Conservation (phyloP, 2,329 filamentous ascomycete species). For the Cyphellophora attinorum region DNA sequence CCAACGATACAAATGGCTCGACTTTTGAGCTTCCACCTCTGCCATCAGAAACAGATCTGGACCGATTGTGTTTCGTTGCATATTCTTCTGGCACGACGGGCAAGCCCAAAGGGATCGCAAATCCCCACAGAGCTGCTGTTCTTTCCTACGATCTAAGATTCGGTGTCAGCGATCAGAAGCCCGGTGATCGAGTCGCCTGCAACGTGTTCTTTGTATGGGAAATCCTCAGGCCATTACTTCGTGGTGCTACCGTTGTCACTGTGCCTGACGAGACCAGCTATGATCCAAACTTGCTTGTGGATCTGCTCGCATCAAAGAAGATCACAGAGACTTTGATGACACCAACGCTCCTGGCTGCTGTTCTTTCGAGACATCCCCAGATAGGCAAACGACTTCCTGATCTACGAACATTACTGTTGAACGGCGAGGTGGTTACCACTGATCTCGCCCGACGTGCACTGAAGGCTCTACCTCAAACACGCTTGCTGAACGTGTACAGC, state of each 20-base stretch:
- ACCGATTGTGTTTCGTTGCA: conserved; percentile 68
- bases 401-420: conserved; percentile 65
- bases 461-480: conserved; percentile 57
- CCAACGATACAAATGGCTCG: conserved; percentile 24
- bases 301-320: conserved; percentile 54
- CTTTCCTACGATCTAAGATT: conserved; percentile 67
- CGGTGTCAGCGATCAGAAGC: conserved; percentile 55
- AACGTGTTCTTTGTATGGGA: conserved; percentile 87
- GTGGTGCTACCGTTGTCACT: conserved; percentile 66
- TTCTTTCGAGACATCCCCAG: conserved; percentile 59
- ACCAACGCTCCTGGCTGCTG: conserved; percentile 65
- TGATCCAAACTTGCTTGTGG: conserved; percentile 64
- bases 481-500: conserved; percentile 71
- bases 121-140: conserved; percentile 65
- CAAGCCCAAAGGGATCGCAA: conserved; percentile 72
- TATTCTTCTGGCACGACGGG: conserved; percentile 73
- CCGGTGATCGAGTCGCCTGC: conserved; percentile 71
- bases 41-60: conserved; percentile 58
- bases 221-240: conserved; percentile 64
- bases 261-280: conserved; percentile 70
- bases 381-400: conserved; percentile 55
- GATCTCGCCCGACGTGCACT: conserved; percentile 62
- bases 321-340: conserved; percentile 80
- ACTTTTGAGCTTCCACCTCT: conserved; percentile 38
- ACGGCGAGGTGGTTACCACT: conserved; percentile 73